phyloP scores from a whole-genome alignment of 495 filamentous ascomycete genomes.

The Aspergillus steynii region DNA sequence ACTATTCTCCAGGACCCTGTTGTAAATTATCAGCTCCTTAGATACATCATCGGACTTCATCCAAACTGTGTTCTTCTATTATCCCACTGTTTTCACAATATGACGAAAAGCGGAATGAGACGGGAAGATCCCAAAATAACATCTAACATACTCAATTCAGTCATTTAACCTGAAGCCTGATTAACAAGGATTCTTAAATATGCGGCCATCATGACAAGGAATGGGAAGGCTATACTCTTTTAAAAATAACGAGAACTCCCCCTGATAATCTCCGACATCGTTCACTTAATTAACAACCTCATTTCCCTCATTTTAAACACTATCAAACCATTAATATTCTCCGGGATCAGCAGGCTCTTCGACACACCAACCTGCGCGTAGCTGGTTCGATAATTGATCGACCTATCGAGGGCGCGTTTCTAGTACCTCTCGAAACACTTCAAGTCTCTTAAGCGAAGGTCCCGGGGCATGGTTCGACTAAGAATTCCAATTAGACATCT shows the following conservation, averaged over 20 bases:
- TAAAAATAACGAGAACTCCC: background rate
- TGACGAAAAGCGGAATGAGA: background rate
- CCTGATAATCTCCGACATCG: background rate
- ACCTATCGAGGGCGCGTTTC: slow-evolving; percentile 1
- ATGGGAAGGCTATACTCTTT: slow-evolving; percentile 4
- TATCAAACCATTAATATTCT: background rate
- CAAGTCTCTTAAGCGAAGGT: slow-evolving; percentile 1
- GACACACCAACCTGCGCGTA: background rate
- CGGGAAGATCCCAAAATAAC: background rate
- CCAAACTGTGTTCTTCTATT: background rate
- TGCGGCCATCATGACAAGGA: background rate
- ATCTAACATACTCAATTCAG: slow-evolving; percentile 1
- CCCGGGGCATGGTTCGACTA: slow-evolving; percentile 1
- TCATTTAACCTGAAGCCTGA: slow-evolving; percentile 1
- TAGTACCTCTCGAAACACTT: slow-evolving; percentile 1
- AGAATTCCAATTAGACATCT: slow-evolving; percentile 2
- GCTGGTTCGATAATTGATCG: background rate
- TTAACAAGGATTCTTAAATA: slow-evolving; percentile 2
- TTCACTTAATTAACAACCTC: background rate
- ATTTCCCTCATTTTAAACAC: slow-evolving; percentile 2
- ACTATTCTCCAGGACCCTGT: slow-evolving; percentile 5
- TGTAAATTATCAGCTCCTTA: slow-evolving; percentile 1
- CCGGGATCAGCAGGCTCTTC: slow-evolving; percentile 1
- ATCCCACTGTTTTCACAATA: background rate
- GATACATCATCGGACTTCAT: background rate